These are phyloP conservation scores for Metarhizium album DNA, from an alignment of 2,329 filamentous ascomycete species.

Conservation along the genomic window DNA sequence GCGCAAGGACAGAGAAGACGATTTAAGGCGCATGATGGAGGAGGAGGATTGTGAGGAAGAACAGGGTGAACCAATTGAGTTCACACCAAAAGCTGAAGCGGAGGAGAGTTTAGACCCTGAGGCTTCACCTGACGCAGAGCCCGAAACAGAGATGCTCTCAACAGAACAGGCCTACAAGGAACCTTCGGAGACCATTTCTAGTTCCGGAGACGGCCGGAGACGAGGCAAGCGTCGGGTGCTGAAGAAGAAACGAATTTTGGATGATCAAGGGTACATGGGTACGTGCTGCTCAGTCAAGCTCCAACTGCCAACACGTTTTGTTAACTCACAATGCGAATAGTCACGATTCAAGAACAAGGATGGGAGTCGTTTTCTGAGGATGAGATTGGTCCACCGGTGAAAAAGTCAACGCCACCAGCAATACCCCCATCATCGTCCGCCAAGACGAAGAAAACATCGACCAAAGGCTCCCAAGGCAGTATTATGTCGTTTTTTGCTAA, in stretches of 20 bases:
- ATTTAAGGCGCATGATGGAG: constrained; percentile 38
- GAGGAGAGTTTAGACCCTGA: constrained; percentile 29
- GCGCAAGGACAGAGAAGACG: constrained; percentile 27
- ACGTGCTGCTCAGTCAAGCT: constrained; percentile 24
- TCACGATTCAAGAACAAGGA: constrained; percentile 70
- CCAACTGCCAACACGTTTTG: background rate
- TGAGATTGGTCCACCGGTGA: constrained; percentile 46
- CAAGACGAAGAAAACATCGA: constrained; percentile 44
- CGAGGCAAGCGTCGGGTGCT: constrained; percentile 70
- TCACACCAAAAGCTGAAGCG: constrained; percentile 28
- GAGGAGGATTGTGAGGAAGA: constrained; percentile 36
- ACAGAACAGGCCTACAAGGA: constrained; percentile 30
- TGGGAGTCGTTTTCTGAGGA: constrained; percentile 96
- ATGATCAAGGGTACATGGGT: constrained; percentile 86
- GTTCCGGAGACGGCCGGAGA: constrained; percentile 48
- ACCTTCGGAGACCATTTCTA: constrained; percentile 41
- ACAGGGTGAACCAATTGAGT: constrained; percentile 34
- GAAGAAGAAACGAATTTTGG: constrained; percentile 79
- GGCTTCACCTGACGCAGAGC: constrained; percentile 21
- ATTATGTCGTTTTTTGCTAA: constrained; percentile 92
- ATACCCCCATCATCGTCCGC: constrained; percentile 34
- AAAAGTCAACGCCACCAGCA: constrained; percentile 40
- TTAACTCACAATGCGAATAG: constrained; percentile 31
- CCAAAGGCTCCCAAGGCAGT: constrained; percentile 59
- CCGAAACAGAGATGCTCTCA: constrained; percentile 21